Base-by-base conservation (phyloP, 768 basidiomycete genomes). In the Ephemerocybe angulata region DNA sequence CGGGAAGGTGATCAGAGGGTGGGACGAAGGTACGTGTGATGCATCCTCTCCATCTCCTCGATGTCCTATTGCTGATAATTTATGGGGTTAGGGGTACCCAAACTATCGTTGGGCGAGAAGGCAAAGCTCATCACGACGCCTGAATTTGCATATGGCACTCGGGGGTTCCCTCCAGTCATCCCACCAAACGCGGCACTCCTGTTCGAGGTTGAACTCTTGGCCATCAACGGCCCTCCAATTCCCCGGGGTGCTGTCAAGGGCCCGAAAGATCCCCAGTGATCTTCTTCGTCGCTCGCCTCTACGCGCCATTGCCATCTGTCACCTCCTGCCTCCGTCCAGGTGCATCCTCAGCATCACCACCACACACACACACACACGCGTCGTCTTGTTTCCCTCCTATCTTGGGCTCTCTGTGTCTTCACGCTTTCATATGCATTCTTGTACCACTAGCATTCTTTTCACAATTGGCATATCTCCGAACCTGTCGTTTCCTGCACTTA, bases 1-100 rank as follows among this genome's bases (percentile, higher is more conserved):
- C 19, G 88, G 89, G 7, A 84, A 86, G 65, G 92, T 95, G 44
- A 93, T 95, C 72, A 87, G 78, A 65, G 90, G 92, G 28, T 94
- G 91, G 93, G 92, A 93, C 64, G 89, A 93, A 68, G 92, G 93
- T 86, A 60, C 62, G 78, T 70, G 31, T 25, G n/a, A 7, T 50
- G 27, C 40, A 44, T 13, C 31, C 43, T n/a, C 24, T 8, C 5
- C 49, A 27, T 8, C 15, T 44, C 21, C n/a, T 25, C 17, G 35
- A 1, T 5, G 37, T 31, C 40, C 6, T 47, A 54, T 53, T 58
- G 53, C 47, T 61, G 53, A 60, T 58, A 56, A 66, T 66, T 59
- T 56, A 57, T 63, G 48, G 12, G 48, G 35, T 52, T 63, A 92
- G 90, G 85, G 48, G 90, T 95, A 15, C 83, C 79, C 4, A 76